Conservation (phyloP, 208 protist genomes). For the Wallacemonas sp. region DNA sequence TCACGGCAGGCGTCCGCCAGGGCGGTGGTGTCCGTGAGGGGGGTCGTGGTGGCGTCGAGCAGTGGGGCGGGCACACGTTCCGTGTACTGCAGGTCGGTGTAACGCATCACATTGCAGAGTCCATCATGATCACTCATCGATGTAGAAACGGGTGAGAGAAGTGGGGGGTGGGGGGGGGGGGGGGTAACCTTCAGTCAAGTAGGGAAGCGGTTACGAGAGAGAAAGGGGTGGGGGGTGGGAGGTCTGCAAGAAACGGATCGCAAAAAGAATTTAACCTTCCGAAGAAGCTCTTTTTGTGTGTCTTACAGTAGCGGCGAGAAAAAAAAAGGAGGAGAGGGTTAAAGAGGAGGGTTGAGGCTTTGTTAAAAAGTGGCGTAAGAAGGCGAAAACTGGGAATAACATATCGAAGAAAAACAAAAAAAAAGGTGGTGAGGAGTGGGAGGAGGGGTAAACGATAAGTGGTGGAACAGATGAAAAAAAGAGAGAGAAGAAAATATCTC, state of each 20-base stretch:
- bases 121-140: slow-evolving; percentile 37
- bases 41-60: slow-evolving; percentile 7
- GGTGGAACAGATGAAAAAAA: not conserved
- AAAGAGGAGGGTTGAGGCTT: not conserved
- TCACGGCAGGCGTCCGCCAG: not conserved
- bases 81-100: slow-evolving; percentile 27
- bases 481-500: not conserved
- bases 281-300: slow-evolving; percentile 2
- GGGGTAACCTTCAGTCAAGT: not conserved
- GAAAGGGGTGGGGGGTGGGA: not conserved
- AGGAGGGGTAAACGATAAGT: not conserved
- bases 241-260: slow-evolving; percentile 1
- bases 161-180: not conserved
- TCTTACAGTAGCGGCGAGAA: not conserved
- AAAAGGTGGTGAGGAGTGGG: not conserved
- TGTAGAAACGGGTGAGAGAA: not conserved
- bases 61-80: slow-evolving; percentile 2
- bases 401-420: not conserved
- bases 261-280: not conserved
- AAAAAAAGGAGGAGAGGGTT: slow-evolving; percentile 10
- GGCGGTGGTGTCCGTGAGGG: slow-evolving; percentile 3
- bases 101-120: slow-evolving; percentile 47
- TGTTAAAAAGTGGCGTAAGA: no score
- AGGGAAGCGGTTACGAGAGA: not conserved
- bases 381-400: not conserved